Conservation (phyloP, 495 filamentous ascomycete species). For the Penicillium macrosclerotiorum region DNA sequence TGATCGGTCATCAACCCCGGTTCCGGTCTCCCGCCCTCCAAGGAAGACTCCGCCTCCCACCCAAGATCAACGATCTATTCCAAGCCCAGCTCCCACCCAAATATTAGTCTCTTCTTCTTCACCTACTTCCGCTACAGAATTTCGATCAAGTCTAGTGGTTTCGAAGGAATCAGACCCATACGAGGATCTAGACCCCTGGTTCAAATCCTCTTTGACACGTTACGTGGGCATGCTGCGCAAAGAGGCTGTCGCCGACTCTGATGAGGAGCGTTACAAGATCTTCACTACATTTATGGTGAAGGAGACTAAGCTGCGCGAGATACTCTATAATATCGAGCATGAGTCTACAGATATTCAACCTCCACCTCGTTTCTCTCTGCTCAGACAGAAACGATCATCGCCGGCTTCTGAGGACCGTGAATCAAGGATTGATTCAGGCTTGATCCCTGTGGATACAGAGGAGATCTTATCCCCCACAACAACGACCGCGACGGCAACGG, state of each 20-base stretch:
- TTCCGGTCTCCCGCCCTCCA: conserved; percentile 11
- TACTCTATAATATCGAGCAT: conserved; percentile 51
- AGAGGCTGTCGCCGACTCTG: conserved; percentile 48
- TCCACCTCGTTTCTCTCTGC: conserved; percentile 8
- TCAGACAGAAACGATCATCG: conserved; percentile 6
- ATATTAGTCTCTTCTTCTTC: too few species aligned
- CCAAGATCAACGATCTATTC: neutral
- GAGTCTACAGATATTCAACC: conserved; percentile 16
- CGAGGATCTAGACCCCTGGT: conserved; percentile 53
- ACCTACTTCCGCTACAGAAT: too few species aligned
- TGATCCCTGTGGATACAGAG: conserved; percentile 37
- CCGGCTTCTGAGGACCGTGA: conserved; percentile 12
- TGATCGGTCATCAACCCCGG: conserved; percentile 7
- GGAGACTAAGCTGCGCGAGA: conserved; percentile 51
- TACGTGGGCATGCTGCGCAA: conserved; percentile 54
- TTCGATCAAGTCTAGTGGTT: neutral
- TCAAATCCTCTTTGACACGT: conserved; percentile 49
- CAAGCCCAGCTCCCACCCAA: neutral
- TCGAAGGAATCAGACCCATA: conserved; percentile 37
- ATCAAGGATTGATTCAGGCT: conserved; percentile 30
- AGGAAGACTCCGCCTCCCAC: conserved; percentile 1
- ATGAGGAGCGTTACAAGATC: conserved; percentile 50
- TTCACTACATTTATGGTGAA: conserved; percentile 51
- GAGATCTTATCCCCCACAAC: conserved; percentile 10
- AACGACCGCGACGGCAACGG: conserved; percentile 9